Base-by-base conservation (phyloP, 306 rosid genomes). In the Phaseolus lunatus region DNA sequence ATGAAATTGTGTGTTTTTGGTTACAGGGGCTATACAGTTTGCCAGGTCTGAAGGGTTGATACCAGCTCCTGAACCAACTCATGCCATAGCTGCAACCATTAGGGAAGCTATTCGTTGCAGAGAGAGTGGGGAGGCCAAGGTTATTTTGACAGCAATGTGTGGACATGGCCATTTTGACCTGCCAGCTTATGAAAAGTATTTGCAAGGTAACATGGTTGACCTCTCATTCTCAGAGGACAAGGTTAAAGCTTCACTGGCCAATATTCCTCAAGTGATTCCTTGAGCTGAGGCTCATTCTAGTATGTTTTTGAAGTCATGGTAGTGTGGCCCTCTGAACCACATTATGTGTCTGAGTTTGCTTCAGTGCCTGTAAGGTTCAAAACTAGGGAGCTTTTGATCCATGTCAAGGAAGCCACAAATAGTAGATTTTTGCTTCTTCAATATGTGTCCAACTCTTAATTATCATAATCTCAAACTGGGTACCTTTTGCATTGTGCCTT, bases 61-160 rank as follows among this genome's bases (percentile, higher is more conserved):
- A 84, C 96, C 96, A 39, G 97, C 98, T 31, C 97, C 98, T 3
- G 98, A 92, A 84, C 97, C 98, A 48, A 90, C 98, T 37, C 97
- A 89, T 69, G 96, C 96, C 48, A 94, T 92, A 65, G 97, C 97
- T 70, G 97, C 97, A 44, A 90, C 97, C 27, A 92, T 94, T 27
- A 87, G 95, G 72, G 98, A 94, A 85, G 97, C 98, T 57, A 76
- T 90, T 58, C 85, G 66, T 10, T 94, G 98, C 62, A 87, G 71
- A 77, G 95, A 92, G 61, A 86, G 85, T 0, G 97, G 97, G 67
- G 96, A 94, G 81, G 87, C 92, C 15, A 94, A 92, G 85, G 96
- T 94, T 66, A 92, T 94, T 82, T 89, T 94, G 75, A 92, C 95
- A 45, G 98, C 97, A 67, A 89, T 94, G 96, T 89, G 98, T 73